Conservation (phyloP, 257 asterid species). For the Apocynum venetum region DNA sequence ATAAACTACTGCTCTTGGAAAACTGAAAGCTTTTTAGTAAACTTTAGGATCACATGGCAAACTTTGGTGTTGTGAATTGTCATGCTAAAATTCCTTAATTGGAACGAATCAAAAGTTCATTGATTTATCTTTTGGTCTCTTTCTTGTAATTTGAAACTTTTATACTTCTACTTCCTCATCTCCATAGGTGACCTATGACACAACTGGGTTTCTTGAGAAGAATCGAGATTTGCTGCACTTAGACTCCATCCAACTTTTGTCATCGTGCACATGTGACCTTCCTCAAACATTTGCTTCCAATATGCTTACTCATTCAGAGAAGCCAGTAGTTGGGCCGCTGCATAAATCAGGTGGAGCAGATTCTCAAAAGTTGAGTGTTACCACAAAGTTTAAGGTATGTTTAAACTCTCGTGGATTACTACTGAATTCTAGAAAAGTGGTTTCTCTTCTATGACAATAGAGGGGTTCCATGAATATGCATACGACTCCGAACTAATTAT, state of each 20-base stretch:
- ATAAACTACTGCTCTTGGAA: not conserved
- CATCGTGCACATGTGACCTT: conserved; percentile 83
- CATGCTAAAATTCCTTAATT: not conserved
- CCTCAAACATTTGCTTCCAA: conserved; percentile 87
- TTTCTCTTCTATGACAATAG: not conserved
- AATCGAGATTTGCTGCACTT: conserved; percentile 87
- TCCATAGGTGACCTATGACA: conserved; percentile 82
- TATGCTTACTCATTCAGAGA: conserved; percentile 81
- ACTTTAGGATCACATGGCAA: not conserved
- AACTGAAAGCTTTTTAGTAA: not conserved
- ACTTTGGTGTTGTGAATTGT: not conserved
- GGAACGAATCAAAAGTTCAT: not conserved
- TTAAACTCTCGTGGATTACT: not conserved
- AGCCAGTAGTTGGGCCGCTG: conserved; percentile 80
- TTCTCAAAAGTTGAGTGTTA: conserved; percentile 90
- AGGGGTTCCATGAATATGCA: not conserved
- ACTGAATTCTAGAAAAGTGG: not conserved
- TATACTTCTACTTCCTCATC: conserved; percentile 15
- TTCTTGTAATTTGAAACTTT: conserved; percentile 7
- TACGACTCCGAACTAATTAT: not conserved
- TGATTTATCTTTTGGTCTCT: conserved; percentile 1
- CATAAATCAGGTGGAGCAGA: conserved; percentile 95
- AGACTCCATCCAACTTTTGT: conserved; percentile 85
- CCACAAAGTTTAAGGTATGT: conserved; percentile 87
- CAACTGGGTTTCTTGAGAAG: conserved; percentile 94